phyloP scores from a whole-genome alignment of 805 yeast genomes.

The Saitoella complicata region DNA sequence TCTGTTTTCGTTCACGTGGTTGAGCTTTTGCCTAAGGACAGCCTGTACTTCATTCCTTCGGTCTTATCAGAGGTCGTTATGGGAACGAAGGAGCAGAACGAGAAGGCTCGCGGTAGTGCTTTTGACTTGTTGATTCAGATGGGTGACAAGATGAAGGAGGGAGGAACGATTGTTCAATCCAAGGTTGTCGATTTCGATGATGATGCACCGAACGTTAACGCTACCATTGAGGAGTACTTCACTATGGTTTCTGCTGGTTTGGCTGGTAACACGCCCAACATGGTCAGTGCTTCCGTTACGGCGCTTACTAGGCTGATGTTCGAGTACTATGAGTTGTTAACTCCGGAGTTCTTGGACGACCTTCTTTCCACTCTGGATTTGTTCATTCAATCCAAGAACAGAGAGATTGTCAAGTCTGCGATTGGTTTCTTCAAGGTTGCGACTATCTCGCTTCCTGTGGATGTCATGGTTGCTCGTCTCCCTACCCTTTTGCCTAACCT shows the following conservation, averaged over 20 bases:
- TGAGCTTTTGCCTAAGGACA: constrained; percentile 43
- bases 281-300: constrained; percentile 92
- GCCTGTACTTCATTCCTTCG: constrained; percentile 64
- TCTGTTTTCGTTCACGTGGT: constrained; percentile 47
- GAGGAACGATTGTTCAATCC: constrained; percentile 48
- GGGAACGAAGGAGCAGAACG: constrained; percentile 83
- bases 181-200: constrained; percentile 49
- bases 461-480: constrained; percentile 50
- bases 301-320: constrained; percentile 74
- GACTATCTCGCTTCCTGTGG: constrained; percentile 66
- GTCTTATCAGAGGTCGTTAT: constrained; percentile 75
- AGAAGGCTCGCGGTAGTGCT: constrained; percentile 71
- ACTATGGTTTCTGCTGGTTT: constrained; percentile 93
- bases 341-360: constrained; percentile 49
- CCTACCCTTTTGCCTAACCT: constrained; percentile 51
- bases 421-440: constrained; percentile 90
- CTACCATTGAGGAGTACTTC: constrained; percentile 65
- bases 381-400: constrained; percentile 74
- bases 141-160: constrained; percentile 58
- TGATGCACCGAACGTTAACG: constrained; percentile 45
- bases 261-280: constrained; percentile 84
- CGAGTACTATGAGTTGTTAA: constrained; percentile 49
- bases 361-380: constrained; percentile 73
- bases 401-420: constrained; percentile 88
- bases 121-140: constrained; percentile 59